Base-by-base conservation (phyloP, 1,284 basidiomycete species). In the Ceratobasidium sp. region DNA sequence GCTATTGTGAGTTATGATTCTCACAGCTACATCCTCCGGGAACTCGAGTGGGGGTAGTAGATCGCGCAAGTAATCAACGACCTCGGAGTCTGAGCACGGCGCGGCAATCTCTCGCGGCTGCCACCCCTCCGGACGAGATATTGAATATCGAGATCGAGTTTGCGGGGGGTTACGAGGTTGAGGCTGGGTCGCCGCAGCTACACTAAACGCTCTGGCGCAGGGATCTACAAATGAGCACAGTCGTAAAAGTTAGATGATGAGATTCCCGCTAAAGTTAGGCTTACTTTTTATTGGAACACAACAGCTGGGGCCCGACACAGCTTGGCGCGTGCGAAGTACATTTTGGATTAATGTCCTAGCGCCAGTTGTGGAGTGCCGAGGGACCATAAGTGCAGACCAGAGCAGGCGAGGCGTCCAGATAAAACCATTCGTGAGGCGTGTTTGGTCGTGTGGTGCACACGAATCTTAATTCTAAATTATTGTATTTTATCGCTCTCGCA, bases 1-100 rank as follows among this genome's bases (percentile, higher is more conserved):
- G 82, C 91, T 93, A 5, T 85, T 85, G 80, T 94, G 93, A 1
- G 93, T 94, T 76, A 94, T 84, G 79, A 93, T 86, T 75, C 92
- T 88, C 77, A 85, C 84, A 7, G 92, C 90, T 48, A 93, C 85
- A 77, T 92, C 90, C 8, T 85, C 84, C 7, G 91, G 88, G 80
- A 94, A 94, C 65, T 88, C 83, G 65, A 94, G 83, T 24, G 90
- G 87, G 9, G 86, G 82, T 79, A 94, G 92, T 44, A 91, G 81
- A 36, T 83, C 81, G 78, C 88, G 84, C n/a, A 93, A 83, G 79
- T 93, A 89, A 51, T 85, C 82, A 29, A 86, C 81, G 22, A 76
- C 78, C n/a, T 77, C 73, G 22, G 74, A 64, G 56, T 71, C 69
- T 9, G 73, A 69, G 29, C 65, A 75, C 19, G 77, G 75, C 22